Evolutionary conservation across 2,329 filamentous ascomycete species (phyloP).

Genomic region (Ascochyta viciae-villosae): DNA sequence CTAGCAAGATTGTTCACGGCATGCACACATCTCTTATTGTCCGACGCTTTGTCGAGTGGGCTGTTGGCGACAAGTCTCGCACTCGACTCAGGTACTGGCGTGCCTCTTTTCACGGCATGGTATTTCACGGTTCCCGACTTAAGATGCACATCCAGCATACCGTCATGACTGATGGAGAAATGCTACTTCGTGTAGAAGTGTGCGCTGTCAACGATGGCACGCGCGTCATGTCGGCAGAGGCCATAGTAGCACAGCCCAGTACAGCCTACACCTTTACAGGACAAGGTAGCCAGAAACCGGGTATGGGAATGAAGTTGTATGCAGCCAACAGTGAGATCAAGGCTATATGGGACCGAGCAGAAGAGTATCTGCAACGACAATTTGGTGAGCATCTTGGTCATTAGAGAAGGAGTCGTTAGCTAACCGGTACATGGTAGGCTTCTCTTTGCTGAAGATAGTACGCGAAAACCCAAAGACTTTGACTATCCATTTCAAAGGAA

Average conservation of each 20-base stretch:
- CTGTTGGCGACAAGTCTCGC: conserved; percentile 22
- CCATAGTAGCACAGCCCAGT: conserved; percentile 38
- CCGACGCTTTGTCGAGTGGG: conserved; percentile 34
- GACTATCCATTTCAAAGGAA: conserved; percentile 50
- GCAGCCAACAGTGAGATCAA: conserved; percentile 38
- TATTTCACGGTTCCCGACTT: conserved; percentile 45
- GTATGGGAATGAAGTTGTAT: conserved; percentile 57
- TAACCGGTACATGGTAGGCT: conserved; percentile 25
- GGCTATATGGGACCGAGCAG: conserved; percentile 63
- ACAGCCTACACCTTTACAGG: conserved; percentile 53
- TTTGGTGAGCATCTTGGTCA: conserved; percentile 35
- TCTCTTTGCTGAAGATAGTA: conserved; percentile 48
- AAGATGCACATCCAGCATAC: conserved; percentile 41
- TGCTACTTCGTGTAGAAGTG: conserved; percentile 21
- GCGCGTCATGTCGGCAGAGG: conserved; percentile 41
- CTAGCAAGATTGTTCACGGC: conserved; percentile 52
- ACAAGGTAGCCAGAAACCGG: conserved; percentile 50
- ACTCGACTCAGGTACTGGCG: conserved; percentile 33
- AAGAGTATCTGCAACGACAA: conserved; percentile 43
- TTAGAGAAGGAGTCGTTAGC: background rate
- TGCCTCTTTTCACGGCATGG: conserved; percentile 48
- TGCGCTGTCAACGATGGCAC: conserved; percentile 40
- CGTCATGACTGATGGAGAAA: conserved; percentile 43
- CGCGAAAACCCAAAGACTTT: conserved; percentile 48
- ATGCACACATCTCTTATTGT: conserved; percentile 49